Conservation (phyloP, 495 filamentous ascomycete genomes). For the Paragyromitra xinjiangensis region DNA sequence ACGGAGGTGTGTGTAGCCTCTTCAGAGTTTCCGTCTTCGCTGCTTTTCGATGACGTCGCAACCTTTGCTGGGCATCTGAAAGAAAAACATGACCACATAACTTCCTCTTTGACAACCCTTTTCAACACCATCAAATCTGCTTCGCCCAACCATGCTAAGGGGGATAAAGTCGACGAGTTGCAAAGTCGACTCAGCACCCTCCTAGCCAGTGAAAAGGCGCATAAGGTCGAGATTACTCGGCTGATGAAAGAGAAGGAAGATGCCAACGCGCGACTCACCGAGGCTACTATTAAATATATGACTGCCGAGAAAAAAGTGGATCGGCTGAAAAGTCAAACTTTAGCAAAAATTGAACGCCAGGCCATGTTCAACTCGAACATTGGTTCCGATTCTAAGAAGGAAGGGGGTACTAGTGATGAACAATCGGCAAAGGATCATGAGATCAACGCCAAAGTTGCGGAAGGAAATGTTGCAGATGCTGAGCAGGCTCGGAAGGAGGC, state of each 20-base stretch:
- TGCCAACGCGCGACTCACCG: slow-evolving; percentile 81
- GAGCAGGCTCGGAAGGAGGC: slow-evolving; percentile 79
- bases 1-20: slow-evolving; percentile 57
- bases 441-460: slow-evolving; percentile 57
- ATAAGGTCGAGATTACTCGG: slow-evolving; percentile 77
- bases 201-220: slow-evolving; percentile 81
- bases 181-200: slow-evolving; percentile 76
- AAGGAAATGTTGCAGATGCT: slow-evolving; percentile 63
- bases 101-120: slow-evolving; percentile 67
- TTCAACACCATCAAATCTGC: slow-evolving; percentile 58
- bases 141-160: slow-evolving; percentile 55
- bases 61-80: slow-evolving; percentile 81
- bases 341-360: slow-evolving; percentile 92
- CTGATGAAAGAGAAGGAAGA: slow-evolving; percentile 81
- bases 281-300: slow-evolving; percentile 87
- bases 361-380: slow-evolving; percentile 70
- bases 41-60: slow-evolving; percentile 71
- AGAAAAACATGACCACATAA: slow-evolving; percentile 69
- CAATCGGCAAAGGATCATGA: slow-evolving; percentile 63
- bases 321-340: slow-evolving; percentile 81
- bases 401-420: slow-evolving; percentile 56
- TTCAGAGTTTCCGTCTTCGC: slow-evolving; percentile 67
- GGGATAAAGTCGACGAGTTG: slow-evolving; percentile 70
- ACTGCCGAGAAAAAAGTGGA: slow-evolving; percentile 94
- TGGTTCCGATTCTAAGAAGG: slow-evolving; percentile 67